Evolutionary conservation across 345 rosid species (phyloP).

Genomic region (Bruguiera gymnorhiza): DNA sequence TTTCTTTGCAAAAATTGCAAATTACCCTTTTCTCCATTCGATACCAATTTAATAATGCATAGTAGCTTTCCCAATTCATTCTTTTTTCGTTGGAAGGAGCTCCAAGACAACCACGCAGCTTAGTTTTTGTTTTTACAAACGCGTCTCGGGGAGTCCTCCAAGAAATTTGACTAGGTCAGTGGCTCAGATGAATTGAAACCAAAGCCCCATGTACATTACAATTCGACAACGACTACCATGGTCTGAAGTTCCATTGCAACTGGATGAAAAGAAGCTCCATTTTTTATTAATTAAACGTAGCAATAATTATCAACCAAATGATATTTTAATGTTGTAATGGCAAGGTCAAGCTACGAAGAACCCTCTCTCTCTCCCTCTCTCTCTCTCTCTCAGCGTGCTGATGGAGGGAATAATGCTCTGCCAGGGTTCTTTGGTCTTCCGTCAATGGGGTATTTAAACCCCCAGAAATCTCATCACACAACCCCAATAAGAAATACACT

Average conservation of each 20-base stretch:
- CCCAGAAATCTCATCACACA: neutral
- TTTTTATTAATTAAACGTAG: neutral
- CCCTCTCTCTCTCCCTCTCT: neutral
- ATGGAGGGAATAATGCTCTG: no score
- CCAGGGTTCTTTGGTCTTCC: no score
- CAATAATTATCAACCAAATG: no score
- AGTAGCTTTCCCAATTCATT: no score
- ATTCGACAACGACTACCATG: neutral
- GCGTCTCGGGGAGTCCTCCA: constrained; percentile 12
- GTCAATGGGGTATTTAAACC: neutral
- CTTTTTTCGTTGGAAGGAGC: no score
- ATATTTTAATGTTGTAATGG: constrained; percentile 1
- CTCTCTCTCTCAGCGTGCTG: constrained; percentile 4
- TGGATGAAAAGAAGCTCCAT: neutral
- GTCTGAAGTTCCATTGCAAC: constrained; percentile 12
- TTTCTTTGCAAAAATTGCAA: no score
- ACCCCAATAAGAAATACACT: constrained; percentile 25
- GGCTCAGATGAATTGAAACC: constrained; percentile 4
- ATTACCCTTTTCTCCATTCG: no score
- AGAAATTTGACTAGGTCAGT: constrained; percentile 5
- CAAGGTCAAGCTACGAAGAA: constrained; percentile 18
- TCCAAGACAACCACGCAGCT: constrained; percentile 1
- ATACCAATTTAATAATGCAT: no score
- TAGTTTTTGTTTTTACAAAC: constrained; percentile 5
- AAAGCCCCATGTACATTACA: constrained; percentile 1